Percentiles rank a stretch among this genome's conserved stretches.
Evolutionary conservation across 371 early-diverging fungal genomes (phyloP).

Genomic region (Synchytrium microbalum): DNA sequence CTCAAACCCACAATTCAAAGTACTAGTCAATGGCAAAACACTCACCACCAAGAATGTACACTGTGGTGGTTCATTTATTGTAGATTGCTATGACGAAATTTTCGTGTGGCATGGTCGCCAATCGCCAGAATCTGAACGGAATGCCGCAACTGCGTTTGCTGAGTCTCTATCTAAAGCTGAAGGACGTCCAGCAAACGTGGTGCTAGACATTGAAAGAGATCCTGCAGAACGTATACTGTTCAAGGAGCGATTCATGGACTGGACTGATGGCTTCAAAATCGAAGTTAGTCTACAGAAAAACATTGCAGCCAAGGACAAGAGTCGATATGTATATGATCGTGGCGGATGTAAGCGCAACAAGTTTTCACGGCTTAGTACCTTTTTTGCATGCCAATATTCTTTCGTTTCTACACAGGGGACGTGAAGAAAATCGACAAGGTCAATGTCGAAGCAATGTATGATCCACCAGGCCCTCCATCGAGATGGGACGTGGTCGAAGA

Average conservation of each 20-base stretch:
- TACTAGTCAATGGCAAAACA: slow-evolving; percentile 8
- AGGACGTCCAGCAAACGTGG: background rate
- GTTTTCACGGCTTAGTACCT: background rate
- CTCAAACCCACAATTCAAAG: background rate
- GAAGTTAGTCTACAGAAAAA: slow-evolving; percentile 19
- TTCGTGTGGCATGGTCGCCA: slow-evolving; percentile 24
- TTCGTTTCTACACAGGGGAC: background rate
- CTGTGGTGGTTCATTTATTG: slow-evolving; percentile 14
- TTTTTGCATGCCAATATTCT: background rate
- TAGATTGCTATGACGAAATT: slow-evolving; percentile 20
- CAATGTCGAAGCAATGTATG: slow-evolving; percentile 19
- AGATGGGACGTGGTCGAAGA: slow-evolving; percentile 22
- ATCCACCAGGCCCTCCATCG: slow-evolving; percentile 23
- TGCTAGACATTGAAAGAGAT: slow-evolving; percentile 19
- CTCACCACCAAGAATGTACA: slow-evolving; percentile 17
- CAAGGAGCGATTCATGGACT: slow-evolving; percentile 29
- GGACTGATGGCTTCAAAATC: slow-evolving; percentile 22
- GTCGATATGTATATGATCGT: slow-evolving; percentile 24
- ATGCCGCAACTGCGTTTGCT: slow-evolving; percentile 13
- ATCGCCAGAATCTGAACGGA: slow-evolving; percentile 11
- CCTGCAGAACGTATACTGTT: slow-evolving; percentile 24
- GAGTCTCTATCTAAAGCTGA: slow-evolving; percentile 3
- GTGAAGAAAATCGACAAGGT: slow-evolving; percentile 11
- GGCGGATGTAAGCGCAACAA: slow-evolving; percentile 19
- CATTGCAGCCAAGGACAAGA: slow-evolving; percentile 24